Evolutionary conservation across 139 green algal genomes (phyloP), one percentile per base, ranked within the genome.

Genomic region (Eudorina sp.): DNA sequence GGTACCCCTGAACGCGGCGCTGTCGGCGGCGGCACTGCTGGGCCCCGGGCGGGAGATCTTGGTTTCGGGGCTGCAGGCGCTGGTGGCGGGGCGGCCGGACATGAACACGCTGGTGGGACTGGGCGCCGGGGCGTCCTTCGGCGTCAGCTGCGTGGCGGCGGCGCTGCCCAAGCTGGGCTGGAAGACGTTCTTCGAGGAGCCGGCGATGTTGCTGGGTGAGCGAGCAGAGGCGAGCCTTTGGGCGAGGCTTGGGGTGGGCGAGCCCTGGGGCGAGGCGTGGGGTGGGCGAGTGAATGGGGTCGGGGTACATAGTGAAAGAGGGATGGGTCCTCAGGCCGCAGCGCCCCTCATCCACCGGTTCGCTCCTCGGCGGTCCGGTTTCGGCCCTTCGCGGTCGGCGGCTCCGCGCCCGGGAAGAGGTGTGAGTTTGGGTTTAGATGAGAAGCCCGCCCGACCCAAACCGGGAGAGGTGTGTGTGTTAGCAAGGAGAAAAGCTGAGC

Each of bases 51-150:
- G 92, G 27, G 90, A 94, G 19, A 95, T 96, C 85, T 84, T 96
- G n/a, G 55, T 83, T 31, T 77, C 40, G 69, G 94, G 94, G 19
- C 55, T 89, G 23, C 36, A 68, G 27, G 88, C 93, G 9, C 92
- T 99, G 64, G 34, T 66, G 46, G 69, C 89, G 16, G 94, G 95
- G 21, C 90, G 94, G 27, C 98, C 98, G 0, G 98, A 99, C 93
- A 99, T 99, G 98, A 98, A 99, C 96, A 97, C 94, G 41, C 95
- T 99, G n/a, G 98, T 99, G 41, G 95, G 91, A 40, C 90, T 99
- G 72, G 98, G 98, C 7, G 96, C 97, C 0, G 88, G 89, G 14
- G 94, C 97, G 34, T 94, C 96, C 3, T 99, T 99, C 90, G 95
- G 86, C 27, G 94, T 99, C 23, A 96, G 90, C 89, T 94, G 94